Evolutionary conservation across 225 moss, liverwort and hornwort genomes (phyloP).

Genomic region (Thuidium tamariscinum): DNA sequence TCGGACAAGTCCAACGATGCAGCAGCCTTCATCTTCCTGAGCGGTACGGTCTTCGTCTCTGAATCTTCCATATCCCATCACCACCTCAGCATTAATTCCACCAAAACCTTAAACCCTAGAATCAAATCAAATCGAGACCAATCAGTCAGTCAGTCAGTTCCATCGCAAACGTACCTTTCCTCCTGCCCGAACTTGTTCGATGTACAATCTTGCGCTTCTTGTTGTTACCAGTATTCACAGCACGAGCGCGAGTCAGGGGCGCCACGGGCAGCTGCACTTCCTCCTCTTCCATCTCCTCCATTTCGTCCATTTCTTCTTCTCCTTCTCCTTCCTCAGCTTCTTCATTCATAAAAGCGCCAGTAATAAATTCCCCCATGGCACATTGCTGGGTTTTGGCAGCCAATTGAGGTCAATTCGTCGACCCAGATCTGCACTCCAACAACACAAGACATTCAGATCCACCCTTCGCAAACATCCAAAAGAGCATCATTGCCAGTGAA

Average conservation of each 20-base stretch:
- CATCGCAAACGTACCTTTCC: neutral
- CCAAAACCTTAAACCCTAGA: neutral
- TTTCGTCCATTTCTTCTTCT: neutral
- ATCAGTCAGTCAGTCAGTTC: neutral
- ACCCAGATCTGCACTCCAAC: constrained; percentile 8
- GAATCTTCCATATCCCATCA: constrained; percentile 1
- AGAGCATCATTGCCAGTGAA: neutral
- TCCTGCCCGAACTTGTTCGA: constrained; percentile 18
- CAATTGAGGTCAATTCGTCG: neutral
- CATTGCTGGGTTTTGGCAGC: neutral
- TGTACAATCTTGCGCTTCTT: constrained; percentile 41
- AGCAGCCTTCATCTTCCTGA: constrained; percentile 30
- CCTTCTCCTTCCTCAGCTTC: constrained; percentile 1
- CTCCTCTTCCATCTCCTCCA: neutral
- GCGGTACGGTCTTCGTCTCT: constrained; percentile 26
- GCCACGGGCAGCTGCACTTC: neutral
- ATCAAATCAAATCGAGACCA: neutral
- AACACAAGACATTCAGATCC: neutral
- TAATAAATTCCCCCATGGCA: neutral
- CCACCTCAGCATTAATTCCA: neutral
- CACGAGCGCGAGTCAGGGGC: neutral
- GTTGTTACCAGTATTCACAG: neutral
- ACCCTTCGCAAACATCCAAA: neutral
- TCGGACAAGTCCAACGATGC: constrained; percentile 63
- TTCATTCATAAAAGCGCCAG: neutral